Percentiles rank a stretch among this genome's conserved stretches.
Conservation (phyloP, 495 filamentous ascomycete species). For the Xylaria intraflava region DNA sequence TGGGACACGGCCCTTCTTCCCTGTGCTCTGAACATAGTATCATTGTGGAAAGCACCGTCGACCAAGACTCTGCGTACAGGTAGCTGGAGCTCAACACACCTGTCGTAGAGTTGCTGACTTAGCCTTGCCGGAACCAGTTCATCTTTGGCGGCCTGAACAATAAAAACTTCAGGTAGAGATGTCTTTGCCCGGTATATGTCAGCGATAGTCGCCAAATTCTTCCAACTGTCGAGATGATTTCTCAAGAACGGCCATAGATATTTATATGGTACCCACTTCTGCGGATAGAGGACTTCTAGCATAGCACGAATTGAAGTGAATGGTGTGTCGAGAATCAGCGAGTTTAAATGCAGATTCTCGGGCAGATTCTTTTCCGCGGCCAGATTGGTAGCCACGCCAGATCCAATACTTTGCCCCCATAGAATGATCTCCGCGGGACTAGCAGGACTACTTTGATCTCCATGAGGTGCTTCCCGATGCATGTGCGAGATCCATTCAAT, state of each 20-base stretch:
- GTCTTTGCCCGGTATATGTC: constrained; percentile 12
- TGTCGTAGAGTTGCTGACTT: constrained; percentile 40
- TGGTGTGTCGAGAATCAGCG: constrained; percentile 68
- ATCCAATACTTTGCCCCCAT: constrained; percentile 80
- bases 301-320: constrained; percentile 67
- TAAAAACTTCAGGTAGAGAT: constrained; percentile 39
- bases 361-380: constrained; percentile 25
- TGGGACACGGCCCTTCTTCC: constrained; percentile 37
- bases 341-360: constrained; percentile 29
- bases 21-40: constrained; percentile 37
- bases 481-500: constrained; percentile 43
- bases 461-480: constrained; percentile 1
- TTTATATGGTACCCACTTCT: constrained; percentile 72
- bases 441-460: constrained; percentile 7
- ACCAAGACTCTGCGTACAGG: constrained; percentile 32
- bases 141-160: constrained; percentile 59
- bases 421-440: constrained; percentile 47
- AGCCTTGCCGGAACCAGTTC: constrained; percentile 61
- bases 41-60: constrained; percentile 39
- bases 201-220: constrained; percentile 32
- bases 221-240: constrained; percentile 41
- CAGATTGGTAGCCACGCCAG: constrained; percentile 51
- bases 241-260: constrained; percentile 45
- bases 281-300: constrained; percentile 68
- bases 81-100: constrained; percentile 35